Evolutionary conservation across 2,329 filamentous ascomycete species (phyloP).

Genomic region (Cadophora sp.): DNA sequence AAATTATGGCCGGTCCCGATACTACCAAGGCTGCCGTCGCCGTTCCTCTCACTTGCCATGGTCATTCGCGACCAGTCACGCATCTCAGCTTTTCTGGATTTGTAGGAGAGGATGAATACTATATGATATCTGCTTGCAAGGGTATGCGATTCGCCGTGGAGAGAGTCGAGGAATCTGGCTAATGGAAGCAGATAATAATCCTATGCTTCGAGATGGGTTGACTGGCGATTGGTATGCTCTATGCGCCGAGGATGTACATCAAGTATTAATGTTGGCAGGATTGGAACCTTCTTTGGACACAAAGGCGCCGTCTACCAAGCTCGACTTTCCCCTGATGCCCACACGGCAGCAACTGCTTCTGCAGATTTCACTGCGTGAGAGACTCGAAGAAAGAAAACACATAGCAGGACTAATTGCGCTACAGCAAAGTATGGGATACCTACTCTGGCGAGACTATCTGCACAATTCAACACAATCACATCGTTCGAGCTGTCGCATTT

Average conservation of each 20-base stretch:
- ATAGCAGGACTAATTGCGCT: slow-evolving; percentile 41
- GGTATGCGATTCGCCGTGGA: slow-evolving; percentile 47
- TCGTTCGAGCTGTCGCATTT: slow-evolving; percentile 92
- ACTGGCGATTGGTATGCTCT: slow-evolving; percentile 84
- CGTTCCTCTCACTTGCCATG: slow-evolving; percentile 77
- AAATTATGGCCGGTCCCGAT: slow-evolving; percentile 40
- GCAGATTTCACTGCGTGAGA: slow-evolving; percentile 93
- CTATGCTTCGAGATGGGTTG: slow-evolving; percentile 95
- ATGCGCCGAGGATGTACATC: slow-evolving; percentile 9
- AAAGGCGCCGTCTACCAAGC: slow-evolving; percentile 99
- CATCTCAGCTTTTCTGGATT: slow-evolving; percentile 75
- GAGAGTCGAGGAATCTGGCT: slow-evolving; percentile 23
- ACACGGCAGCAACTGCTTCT: slow-evolving; percentile 88
- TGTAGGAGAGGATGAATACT: slow-evolving; percentile 69
- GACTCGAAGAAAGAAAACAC: neutral
- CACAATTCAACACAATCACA: slow-evolving; percentile 90
- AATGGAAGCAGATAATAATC: slow-evolving; percentile 79
- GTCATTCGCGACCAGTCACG: slow-evolving; percentile 76
- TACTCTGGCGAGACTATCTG: slow-evolving; percentile 89
- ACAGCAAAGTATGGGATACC: slow-evolving; percentile 95
- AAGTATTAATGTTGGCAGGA: slow-evolving; percentile 57
- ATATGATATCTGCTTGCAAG: slow-evolving; percentile 77
- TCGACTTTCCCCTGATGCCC: slow-evolving; percentile 85
- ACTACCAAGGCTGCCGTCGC: slow-evolving; percentile 51
- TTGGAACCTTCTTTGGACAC: slow-evolving; percentile 96